These are phyloP conservation scores for Aspergillus tamarii DNA, from an alignment of 2,329 filamentous ascomycete genomes.

Conservation along the genomic window DNA sequence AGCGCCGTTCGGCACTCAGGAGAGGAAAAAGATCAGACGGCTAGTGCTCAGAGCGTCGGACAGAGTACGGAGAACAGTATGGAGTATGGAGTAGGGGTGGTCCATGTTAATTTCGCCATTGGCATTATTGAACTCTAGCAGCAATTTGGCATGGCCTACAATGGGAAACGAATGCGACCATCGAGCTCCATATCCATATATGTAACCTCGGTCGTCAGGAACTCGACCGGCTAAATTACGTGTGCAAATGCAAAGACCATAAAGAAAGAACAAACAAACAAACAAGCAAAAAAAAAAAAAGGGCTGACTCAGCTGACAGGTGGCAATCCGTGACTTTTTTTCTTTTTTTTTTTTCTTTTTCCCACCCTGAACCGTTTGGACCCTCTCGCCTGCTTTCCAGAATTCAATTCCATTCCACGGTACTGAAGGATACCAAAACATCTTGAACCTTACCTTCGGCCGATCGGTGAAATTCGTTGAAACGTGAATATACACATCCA, in stretches of 20 bases:
- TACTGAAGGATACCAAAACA: not conserved
- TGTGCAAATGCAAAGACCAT: not conserved
- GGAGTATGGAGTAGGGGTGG: constrained; percentile 3
- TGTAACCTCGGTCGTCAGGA: not conserved
- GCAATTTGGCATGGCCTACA: not conserved
- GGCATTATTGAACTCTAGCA: not conserved
- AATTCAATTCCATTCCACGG: no score
- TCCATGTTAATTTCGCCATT: not conserved
- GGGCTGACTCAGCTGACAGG: not conserved
- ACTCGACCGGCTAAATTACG: not conserved
- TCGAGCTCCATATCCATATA: not conserved
- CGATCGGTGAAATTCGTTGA: no score
- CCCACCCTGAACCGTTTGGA: no score
- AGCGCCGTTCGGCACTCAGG: constrained; percentile 7
- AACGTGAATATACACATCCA: not conserved
- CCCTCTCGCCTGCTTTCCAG: no score
- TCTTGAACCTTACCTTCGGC: not conserved
- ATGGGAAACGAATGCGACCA: not conserved
- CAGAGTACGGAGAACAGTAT: not conserved
- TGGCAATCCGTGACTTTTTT: not conserved
- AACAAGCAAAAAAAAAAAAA: no score
- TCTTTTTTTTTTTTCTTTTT: no score
- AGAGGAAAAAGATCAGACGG: constrained; percentile 5
- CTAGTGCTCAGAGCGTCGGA: not conserved
- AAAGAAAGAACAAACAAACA: not conserved